phyloP scores from a whole-genome alignment of 2,329 filamentous ascomycete genomes.

The Penicillium italicum region DNA sequence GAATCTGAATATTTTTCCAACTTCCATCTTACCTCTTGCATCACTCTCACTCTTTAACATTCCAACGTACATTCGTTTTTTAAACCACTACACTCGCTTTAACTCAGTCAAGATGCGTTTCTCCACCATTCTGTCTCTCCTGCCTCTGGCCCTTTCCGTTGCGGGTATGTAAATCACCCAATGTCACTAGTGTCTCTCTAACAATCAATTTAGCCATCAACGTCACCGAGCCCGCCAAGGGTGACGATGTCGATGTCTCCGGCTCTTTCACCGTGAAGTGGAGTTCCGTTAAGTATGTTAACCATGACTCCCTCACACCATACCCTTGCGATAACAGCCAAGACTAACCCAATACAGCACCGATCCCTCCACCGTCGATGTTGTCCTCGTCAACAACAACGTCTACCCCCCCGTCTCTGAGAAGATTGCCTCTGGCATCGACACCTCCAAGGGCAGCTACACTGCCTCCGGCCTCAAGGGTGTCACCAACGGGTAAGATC shows the following conservation, averaged over 20 bases:
- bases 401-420: slow-evolving; percentile 33
- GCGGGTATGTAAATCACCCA: slow-evolving; percentile 23
- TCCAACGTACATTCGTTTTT: neutral
- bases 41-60: neutral
- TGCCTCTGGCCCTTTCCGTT: slow-evolving; percentile 30
- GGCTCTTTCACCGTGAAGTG: slow-evolving; percentile 39
- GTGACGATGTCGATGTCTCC: slow-evolving; percentile 32
- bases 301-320: neutral
- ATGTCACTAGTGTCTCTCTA: neutral
- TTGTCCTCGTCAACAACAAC: slow-evolving; percentile 42
- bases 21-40: neutral
- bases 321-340: neutral
- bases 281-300: slow-evolving; percentile 35
- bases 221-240: slow-evolving; percentile 35
- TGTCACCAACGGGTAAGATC: slow-evolving; percentile 22
- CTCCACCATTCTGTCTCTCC: slow-evolving; percentile 20
- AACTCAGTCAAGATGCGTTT: slow-evolving; percentile 27
- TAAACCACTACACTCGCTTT: slow-evolving; percentile 2
- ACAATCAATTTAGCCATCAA: slow-evolving; percentile 27
- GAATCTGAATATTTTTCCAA: neutral
- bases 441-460: slow-evolving; percentile 38
- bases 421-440: slow-evolving; percentile 35
- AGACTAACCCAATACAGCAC: slow-evolving; percentile 26
- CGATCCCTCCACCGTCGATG: slow-evolving; percentile 39
- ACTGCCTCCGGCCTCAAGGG: slow-evolving; percentile 30